Conservation (phyloP, 169 alveolate genomes). For the Plasmodium vivax region DNA sequence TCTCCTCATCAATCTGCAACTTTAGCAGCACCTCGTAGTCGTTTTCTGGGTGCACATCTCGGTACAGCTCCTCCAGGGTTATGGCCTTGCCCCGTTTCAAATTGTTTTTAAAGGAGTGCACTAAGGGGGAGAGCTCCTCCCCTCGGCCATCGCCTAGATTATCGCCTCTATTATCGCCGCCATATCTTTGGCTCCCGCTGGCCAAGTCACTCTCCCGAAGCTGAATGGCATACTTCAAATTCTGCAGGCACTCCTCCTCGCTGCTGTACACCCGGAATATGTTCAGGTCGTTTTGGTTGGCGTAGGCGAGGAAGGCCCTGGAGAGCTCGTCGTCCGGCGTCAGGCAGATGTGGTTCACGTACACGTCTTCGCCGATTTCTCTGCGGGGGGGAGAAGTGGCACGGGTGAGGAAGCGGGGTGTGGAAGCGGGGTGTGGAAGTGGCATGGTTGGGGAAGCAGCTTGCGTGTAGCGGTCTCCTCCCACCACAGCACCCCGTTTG, state of each 20-base stretch:
- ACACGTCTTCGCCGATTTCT: constrained; percentile 12
- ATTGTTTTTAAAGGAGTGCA: constrained; percentile 6
- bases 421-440: neutral
- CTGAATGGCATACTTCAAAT: constrained; percentile 44
- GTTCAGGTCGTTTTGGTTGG: constrained; percentile 25
- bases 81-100: neutral
- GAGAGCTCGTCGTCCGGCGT: constrained; percentile 9
- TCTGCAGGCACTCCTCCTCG: constrained; percentile 48
- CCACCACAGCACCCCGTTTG: neutral
- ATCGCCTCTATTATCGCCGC: no score
- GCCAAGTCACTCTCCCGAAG: neutral
- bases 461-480: neutral
- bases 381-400: constrained; percentile 27
- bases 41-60: constrained; percentile 16
- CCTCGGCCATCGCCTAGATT: no score
- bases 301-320: constrained; percentile 29
- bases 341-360: constrained; percentile 55
- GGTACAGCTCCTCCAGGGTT: constrained; percentile 37
- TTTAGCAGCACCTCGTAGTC: constrained; percentile 14
- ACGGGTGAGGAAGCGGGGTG: neutral
- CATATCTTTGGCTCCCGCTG: neutral
- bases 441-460: neutral
- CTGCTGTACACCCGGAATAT: constrained; percentile 27
- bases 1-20: constrained; percentile 6
- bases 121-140: neutral